Evolutionary conservation across 2,329 filamentous ascomycete genomes (phyloP).

Genomic region (Cercospora brassicicola): DNA sequence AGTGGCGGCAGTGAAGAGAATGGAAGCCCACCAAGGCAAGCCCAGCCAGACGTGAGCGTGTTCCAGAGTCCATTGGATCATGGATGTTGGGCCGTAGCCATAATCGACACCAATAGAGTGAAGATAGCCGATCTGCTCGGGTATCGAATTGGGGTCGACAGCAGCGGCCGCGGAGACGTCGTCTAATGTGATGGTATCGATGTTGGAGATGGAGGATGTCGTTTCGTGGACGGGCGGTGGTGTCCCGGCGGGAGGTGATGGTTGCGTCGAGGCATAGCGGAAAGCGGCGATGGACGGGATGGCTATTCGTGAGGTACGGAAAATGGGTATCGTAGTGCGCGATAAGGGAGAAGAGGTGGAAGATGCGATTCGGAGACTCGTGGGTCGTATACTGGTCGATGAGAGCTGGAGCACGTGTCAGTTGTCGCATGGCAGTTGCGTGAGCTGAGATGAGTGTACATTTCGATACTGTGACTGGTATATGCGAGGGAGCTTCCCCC

Average conservation of each 20-base stretch:
- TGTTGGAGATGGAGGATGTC: constrained; percentile 30
- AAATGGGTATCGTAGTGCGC: constrained; percentile 18
- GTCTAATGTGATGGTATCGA: constrained; percentile 41
- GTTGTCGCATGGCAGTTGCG: neutral
- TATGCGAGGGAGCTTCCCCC: constrained; percentile 28
- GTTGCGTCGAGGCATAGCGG: constrained; percentile 35
- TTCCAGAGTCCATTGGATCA: constrained; percentile 76
- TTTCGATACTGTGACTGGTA: constrained; percentile 33
- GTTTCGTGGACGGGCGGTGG: constrained; percentile 32
- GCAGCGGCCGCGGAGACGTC: constrained; percentile 31
- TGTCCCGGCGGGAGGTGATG: constrained; percentile 35
- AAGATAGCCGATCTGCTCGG: constrained; percentile 79
- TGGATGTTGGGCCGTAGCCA: constrained; percentile 73
- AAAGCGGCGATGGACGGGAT: constrained; percentile 24
- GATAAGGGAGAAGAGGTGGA: constrained; percentile 8
- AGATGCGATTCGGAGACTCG: constrained; percentile 17
- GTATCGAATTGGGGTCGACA: constrained; percentile 46
- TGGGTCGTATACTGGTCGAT: constrained; percentile 22
- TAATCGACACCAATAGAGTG: constrained; percentile 81
- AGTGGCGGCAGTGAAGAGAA: constrained; percentile 64
- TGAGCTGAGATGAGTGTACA: constrained; percentile 20
- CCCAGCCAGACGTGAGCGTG: constrained; percentile 74
- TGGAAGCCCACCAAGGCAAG: constrained; percentile 79
- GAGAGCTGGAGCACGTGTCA: constrained; percentile 30
- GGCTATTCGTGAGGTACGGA: constrained; percentile 18